These are phyloP conservation scores for Saccharomycopsis capsularis DNA, from an alignment of 805 yeast genomes.

Conservation along the genomic window DNA sequence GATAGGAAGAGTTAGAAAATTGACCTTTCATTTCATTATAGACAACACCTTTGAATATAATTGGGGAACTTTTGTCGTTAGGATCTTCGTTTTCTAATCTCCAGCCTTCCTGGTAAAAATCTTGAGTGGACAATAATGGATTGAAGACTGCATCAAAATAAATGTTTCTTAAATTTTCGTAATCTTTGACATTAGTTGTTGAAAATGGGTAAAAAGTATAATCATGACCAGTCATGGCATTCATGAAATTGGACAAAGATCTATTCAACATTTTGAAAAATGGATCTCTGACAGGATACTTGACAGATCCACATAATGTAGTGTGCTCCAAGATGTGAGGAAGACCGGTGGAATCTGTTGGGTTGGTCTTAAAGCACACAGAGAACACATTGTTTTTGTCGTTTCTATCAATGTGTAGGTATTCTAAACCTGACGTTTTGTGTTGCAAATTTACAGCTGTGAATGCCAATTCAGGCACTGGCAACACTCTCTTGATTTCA, in stretches of 20 bases:
- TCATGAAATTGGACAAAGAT: slow-evolving; percentile 94
- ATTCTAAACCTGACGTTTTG: slow-evolving; percentile 62
- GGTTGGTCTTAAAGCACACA: slow-evolving; percentile 86
- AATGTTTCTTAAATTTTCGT: slow-evolving; percentile 73
- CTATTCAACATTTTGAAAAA: slow-evolving; percentile 95
- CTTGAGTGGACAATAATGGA: slow-evolving; percentile 71
- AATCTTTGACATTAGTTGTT: slow-evolving; percentile 82
- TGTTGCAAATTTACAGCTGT: slow-evolving; percentile 73
- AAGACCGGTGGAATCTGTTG: slow-evolving; percentile 91
- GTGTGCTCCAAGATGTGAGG: slow-evolving; percentile 97
- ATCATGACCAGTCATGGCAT: slow-evolving; percentile 98
- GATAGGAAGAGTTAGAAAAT: slow-evolving; percentile 79
- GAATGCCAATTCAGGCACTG: slow-evolving; percentile 75
- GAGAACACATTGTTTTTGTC: slow-evolving; percentile 86
- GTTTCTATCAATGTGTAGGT: slow-evolving; percentile 76
- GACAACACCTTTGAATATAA: slow-evolving; percentile 89
- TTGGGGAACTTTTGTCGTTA: slow-evolving; percentile 49
- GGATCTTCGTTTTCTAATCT: slow-evolving; percentile 70
- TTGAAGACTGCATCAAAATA: slow-evolving; percentile 81
- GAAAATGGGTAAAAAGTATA: slow-evolving; percentile 95
- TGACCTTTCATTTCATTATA: slow-evolving; percentile 99
- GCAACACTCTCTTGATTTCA: slow-evolving; percentile 51
- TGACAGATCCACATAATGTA: slow-evolving; percentile 86
- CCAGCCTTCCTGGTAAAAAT: slow-evolving; percentile 97
- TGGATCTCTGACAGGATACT: slow-evolving; percentile 93